Percentiles rank a stretch among this genome's conserved stretches.
Evolutionary conservation across 306 rosid genomes (phyloP).

Genomic region (Quercus wislizeni): DNA sequence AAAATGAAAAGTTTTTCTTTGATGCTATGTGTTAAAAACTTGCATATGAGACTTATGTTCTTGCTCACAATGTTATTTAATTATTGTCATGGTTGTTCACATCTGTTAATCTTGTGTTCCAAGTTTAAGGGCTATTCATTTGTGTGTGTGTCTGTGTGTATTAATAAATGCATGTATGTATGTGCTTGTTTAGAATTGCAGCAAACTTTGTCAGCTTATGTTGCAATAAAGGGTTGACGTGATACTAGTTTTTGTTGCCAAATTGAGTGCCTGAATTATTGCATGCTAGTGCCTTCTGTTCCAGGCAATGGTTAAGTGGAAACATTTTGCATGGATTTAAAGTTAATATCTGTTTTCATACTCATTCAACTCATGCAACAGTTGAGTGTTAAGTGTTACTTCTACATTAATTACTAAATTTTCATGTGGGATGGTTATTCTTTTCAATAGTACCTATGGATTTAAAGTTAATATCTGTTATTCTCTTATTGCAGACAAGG

Average conservation of each 20-base stretch:
- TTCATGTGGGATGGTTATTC: too few relatives aligned
- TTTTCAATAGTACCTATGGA: too few relatives aligned
- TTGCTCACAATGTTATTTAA: not conserved
- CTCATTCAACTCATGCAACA: too few relatives aligned
- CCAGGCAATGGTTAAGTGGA: too few relatives aligned
- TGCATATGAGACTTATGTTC: slow-evolving; percentile 8
- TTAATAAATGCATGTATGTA: not conserved
- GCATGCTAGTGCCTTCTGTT: too few relatives aligned
- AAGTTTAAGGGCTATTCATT: not conserved
- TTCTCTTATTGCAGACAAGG: too few relatives aligned
- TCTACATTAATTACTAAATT: too few relatives aligned
- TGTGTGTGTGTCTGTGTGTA: not conserved
- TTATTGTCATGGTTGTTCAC: not conserved
- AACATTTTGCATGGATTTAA: too few relatives aligned
- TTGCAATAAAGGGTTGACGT: not conserved
- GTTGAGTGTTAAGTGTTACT: too few relatives aligned
- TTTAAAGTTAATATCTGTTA: too few relatives aligned
- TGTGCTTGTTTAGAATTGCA: not conserved
- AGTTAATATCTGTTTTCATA: too few relatives aligned
- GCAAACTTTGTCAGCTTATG: not conserved
- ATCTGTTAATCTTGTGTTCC: not conserved
- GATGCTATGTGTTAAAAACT: slow-evolving; percentile 3
- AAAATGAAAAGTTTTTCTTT: too few relatives aligned
- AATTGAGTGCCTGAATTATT: not conserved
- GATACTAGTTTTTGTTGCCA: not conserved